A percentile compares a stretch with the other conserved stretches of the same genome.
phyloP scores from a whole-genome alignment of 2,329 filamentous ascomycete species.

The Paecilomyces fulvus region DNA sequence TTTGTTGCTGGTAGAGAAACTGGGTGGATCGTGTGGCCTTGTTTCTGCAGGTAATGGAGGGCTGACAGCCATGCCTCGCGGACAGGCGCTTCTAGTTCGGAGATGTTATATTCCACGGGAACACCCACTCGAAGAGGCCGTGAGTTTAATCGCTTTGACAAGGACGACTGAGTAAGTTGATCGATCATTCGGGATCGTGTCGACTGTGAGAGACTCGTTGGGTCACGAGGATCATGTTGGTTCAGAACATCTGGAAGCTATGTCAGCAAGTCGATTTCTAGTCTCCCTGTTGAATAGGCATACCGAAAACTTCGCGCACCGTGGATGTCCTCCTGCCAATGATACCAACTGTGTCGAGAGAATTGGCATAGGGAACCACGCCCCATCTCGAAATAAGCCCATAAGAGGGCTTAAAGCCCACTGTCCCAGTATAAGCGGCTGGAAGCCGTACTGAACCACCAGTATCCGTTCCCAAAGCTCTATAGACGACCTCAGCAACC shows the following conservation, averaged over 20 bases:
- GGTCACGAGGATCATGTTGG: slow-evolving; percentile 60
- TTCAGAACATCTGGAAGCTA: slow-evolving; percentile 40
- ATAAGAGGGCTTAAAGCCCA: slow-evolving; percentile 89
- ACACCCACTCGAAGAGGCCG: slow-evolving; percentile 47
- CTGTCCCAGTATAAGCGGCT: slow-evolving; percentile 72
- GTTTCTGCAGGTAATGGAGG: slow-evolving; percentile 49
- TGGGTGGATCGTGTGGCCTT: slow-evolving; percentile 65
- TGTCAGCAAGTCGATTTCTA: slow-evolving; percentile 3
- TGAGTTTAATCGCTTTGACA: slow-evolving; percentile 16
- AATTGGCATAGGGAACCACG: slow-evolving; percentile 87
- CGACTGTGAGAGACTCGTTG: slow-evolving; percentile 56
- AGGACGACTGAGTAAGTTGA: slow-evolving; percentile 32
- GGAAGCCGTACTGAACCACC: slow-evolving; percentile 82
- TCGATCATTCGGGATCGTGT: slow-evolving; percentile 45
- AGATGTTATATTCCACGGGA: slow-evolving; percentile 75
- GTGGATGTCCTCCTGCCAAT: slow-evolving; percentile 49
- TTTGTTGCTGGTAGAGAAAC: slow-evolving; percentile 77
- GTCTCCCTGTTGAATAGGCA: slow-evolving; percentile 10
- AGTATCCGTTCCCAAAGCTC: slow-evolving; percentile 84
- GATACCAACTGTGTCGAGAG: slow-evolving; percentile 80
- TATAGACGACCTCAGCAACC: slow-evolving; percentile 21
- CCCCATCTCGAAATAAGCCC: slow-evolving; percentile 78
- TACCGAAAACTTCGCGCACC: slow-evolving; percentile 46
- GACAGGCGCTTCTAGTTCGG: slow-evolving; percentile 64
- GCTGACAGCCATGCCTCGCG: slow-evolving; percentile 60